Percentiles rank a stretch among this genome's conserved stretches.
Evolutionary conservation across 257 asterid species (phyloP).

Genomic region (Solanum piurae): DNA sequence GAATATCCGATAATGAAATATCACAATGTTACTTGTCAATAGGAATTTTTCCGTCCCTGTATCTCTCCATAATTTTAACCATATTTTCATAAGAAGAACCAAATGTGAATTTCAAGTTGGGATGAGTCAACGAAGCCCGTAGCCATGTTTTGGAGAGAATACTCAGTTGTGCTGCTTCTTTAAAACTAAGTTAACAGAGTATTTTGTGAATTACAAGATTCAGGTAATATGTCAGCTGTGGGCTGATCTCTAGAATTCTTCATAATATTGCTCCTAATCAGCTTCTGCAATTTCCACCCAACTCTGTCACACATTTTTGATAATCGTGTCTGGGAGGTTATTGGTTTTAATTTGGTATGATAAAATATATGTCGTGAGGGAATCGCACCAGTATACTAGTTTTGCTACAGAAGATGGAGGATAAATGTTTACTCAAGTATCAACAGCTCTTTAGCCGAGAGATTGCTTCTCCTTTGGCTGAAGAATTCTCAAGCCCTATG

Average conservation of each 20-base stretch:
- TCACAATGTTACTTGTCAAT: background rate
- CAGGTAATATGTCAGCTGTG: background rate
- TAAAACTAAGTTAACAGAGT: background rate
- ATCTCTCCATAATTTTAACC: background rate
- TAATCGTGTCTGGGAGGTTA: too few species aligned
- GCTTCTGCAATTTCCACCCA: background rate
- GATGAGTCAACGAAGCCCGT: background rate
- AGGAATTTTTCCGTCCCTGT: background rate
- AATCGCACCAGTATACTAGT: background rate
- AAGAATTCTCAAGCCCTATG: too few species aligned
- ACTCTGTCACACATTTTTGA: background rate
- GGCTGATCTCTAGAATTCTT: background rate
- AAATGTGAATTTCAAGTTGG: background rate
- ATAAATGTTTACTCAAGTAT: background rate
- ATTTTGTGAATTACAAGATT: background rate
- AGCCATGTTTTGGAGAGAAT: background rate
- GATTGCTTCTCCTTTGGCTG: background rate
- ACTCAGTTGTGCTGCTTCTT: background rate
- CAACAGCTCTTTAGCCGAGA: background rate
- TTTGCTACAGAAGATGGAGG: background rate
- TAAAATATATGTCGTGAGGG: too few species aligned
- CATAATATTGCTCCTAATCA: background rate
- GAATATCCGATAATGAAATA: background rate
- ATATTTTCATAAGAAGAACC: too few species aligned
- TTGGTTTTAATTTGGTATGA: too few species aligned